Conservation (phyloP, 768 basidiomycete species). For the Boletus tylopilopsis region DNA sequence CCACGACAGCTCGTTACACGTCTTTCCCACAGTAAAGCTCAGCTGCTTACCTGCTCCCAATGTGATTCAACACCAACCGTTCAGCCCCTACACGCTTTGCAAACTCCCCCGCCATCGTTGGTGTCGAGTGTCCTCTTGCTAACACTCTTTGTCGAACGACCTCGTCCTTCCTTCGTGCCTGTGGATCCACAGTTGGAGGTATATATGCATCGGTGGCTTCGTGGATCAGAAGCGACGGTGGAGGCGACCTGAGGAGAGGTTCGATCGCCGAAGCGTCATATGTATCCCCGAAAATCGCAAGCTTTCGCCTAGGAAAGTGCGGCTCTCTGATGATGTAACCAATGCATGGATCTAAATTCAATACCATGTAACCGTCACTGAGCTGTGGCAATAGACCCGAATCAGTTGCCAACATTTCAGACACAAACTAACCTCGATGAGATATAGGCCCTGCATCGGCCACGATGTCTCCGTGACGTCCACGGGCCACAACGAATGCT, state of each 20-base stretch:
- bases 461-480: conserved; percentile 40
- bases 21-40: neutral
- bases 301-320: conserved; percentile 47
- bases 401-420: neutral
- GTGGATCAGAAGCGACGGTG: conserved; percentile 73
- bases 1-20: neutral
- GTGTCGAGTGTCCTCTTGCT: conserved; percentile 75
- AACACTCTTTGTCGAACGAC: conserved; percentile 48
- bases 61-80: conserved; percentile 72
- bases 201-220: conserved; percentile 80
- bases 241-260: conserved; percentile 48
- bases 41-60: conserved; percentile 55
- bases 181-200: conserved; percentile 49
- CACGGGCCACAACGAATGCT: conserved; percentile 40
- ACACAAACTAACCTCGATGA: conserved; percentile 58
- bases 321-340: conserved; percentile 73
- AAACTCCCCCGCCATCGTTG: conserved; percentile 74
- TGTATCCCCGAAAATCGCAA: conserved; percentile 80
- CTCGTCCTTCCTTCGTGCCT: conserved; percentile 39
- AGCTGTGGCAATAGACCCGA: neutral
- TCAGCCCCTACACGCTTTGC: conserved; percentile 59
- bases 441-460: conserved; percentile 73
- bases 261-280: conserved; percentile 56
- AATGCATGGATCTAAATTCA: conserved; percentile 64
- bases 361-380: neutral